These are phyloP conservation scores for Mucor mucedo DNA, from an alignment of 371 early-diverging fungal species.

Conservation along the genomic window DNA sequence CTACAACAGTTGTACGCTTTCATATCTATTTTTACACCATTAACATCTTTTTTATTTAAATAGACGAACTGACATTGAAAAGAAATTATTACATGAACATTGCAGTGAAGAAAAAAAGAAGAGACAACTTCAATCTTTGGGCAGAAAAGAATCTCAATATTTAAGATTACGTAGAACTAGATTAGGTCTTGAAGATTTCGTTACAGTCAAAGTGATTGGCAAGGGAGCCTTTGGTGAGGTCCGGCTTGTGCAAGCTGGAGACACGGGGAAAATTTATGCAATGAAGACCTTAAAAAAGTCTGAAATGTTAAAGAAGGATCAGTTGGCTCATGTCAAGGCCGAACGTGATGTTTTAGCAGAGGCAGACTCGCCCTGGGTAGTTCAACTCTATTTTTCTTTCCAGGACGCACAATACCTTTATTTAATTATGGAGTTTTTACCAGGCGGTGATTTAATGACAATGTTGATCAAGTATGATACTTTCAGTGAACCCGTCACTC, in stretches of 20 bases:
- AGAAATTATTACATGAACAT: constrained; percentile 70
- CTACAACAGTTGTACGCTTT: no score
- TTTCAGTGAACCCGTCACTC: constrained; percentile 96
- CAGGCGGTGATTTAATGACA: constrained; percentile 98
- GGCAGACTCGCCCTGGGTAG: constrained; percentile 97
- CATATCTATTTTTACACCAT: not conserved
- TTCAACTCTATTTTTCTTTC: constrained; percentile 94
- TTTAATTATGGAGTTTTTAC: constrained; percentile 98
- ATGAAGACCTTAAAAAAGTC: constrained; percentile 96
- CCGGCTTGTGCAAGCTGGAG: constrained; percentile 92
- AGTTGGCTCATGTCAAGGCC: constrained; percentile 96
- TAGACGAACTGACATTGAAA: constrained; percentile 84
- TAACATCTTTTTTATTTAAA: not conserved
- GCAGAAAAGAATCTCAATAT: constrained; percentile 92
- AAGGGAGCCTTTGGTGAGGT: constrained; percentile 99
- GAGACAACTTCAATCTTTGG: constrained; percentile 79
- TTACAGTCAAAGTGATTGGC: constrained; percentile 98
- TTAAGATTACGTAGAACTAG: constrained; percentile 90
- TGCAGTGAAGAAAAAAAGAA: constrained; percentile 89
- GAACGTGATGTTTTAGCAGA: constrained; percentile 98
- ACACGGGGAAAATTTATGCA: constrained; percentile 97
- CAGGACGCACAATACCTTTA: constrained; percentile 95
- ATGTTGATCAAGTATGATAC: constrained; percentile 96
- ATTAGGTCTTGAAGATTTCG: constrained; percentile 93
- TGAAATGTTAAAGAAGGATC: constrained; percentile 98